Conservation (phyloP, 2,329 filamentous ascomycete species). For the Pyrenochaeta sp. region DNA sequence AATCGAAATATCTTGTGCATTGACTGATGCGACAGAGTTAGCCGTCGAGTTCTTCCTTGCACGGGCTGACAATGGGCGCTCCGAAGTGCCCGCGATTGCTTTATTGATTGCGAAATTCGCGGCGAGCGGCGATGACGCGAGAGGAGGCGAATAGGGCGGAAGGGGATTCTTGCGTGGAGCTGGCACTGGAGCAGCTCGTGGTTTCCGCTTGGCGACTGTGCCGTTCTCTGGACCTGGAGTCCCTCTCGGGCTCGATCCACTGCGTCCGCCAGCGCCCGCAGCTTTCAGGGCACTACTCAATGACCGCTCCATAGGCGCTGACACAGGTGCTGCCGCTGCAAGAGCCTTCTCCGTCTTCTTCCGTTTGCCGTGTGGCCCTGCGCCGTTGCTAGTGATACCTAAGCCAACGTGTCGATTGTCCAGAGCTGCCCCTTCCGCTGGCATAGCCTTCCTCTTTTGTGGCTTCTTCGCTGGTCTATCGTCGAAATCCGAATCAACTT, state of each 20-base stretch:
- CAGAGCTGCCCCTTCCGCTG: conserved; percentile 56
- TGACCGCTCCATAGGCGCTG: conserved; percentile 70
- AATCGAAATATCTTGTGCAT: conserved; percentile 55
- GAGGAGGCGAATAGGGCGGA: conserved; percentile 71
- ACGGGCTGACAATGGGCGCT: conserved; percentile 73
- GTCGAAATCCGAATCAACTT: conserved; percentile 81
- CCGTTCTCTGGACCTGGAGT: conserved; percentile 67
- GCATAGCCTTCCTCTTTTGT: conserved; percentile 66
- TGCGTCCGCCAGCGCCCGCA: conserved; percentile 50
- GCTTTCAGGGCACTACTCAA: conserved; percentile 66
- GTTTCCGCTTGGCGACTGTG: conserved; percentile 68
- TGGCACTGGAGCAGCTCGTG: conserved; percentile 71
- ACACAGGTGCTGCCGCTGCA: conserved; percentile 41
- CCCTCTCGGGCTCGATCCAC: conserved; percentile 68
- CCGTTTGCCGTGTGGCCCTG: conserved; percentile 71
- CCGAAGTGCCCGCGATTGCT: conserved; percentile 51
- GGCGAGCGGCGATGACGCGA: conserved; percentile 79
- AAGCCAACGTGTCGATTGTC: conserved; percentile 63
- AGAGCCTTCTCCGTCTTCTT: conserved; percentile 78
- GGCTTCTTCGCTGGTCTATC: conserved; percentile 71
- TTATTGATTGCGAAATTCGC: conserved; percentile 70
- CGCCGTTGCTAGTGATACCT: conserved; percentile 67
- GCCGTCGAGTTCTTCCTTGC: conserved; percentile 74
- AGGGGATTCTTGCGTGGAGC: conserved; percentile 75
- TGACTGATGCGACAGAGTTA: conserved; percentile 55